Conservation (phyloP, 2,329 filamentous ascomycete species). For the Hymenoscyphus linearis region DNA sequence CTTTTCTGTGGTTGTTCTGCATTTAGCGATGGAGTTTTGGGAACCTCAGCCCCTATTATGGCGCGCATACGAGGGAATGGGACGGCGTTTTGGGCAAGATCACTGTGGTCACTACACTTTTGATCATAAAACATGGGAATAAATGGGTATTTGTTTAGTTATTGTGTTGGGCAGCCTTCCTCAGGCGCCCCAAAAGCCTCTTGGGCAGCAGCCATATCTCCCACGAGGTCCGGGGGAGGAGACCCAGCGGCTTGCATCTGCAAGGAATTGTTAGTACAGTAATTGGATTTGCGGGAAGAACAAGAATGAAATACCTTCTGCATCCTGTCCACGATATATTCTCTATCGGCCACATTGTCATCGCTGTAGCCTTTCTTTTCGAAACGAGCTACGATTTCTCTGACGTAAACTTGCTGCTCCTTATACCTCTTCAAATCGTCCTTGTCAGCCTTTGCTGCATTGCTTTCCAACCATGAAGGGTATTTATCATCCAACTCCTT, state of each 20-base stretch:
- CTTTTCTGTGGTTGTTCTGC: not conserved
- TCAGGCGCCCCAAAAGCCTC: constrained; percentile 59
- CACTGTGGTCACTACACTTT: not conserved
- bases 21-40: constrained; percentile 10
- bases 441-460: constrained; percentile 56
- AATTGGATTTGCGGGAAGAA: constrained; percentile 8
- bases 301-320: constrained; percentile 65
- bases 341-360: constrained; percentile 71
- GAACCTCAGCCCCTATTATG: not conserved
- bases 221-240: constrained; percentile 84
- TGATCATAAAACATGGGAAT: constrained; percentile 9
- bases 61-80: not conserved
- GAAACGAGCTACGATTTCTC: constrained; percentile 84
- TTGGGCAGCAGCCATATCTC: constrained; percentile 79
- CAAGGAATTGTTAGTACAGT: constrained; percentile 19
- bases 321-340: constrained; percentile 96
- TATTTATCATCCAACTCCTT: constrained; percentile 94
- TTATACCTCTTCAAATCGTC: constrained; percentile 77
- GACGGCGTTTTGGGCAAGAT: not conserved
- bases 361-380: constrained; percentile 79
- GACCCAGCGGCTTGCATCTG: constrained; percentile 97
- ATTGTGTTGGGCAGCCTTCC: constrained; percentile 59
- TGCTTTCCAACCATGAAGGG: constrained; percentile 79
- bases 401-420: constrained; percentile 72
- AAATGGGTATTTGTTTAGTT: constrained; percentile 25